Base-by-base conservation (phyloP, 306 rosid species). In the Vigna reflexopilosa region DNA sequence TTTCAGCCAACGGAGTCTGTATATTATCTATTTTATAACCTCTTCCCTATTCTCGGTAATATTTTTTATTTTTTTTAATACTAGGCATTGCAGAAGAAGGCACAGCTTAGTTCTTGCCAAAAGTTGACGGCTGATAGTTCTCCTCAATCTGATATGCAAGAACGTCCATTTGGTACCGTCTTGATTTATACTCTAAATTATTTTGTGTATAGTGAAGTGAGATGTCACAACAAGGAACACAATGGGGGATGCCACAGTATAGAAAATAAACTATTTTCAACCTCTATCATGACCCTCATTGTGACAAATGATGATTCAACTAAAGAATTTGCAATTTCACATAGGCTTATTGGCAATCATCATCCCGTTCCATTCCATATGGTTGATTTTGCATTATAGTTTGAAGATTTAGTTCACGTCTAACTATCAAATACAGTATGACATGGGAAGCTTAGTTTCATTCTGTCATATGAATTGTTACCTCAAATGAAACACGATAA, bases 31-130 rank as follows among this genome's bases (percentile, higher is more conserved):
- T 13, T 54, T 28, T 54, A 16, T 55, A 14, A 13, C 9, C 28
- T 14, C 19, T 44, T 22, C 12, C 20, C 20, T 5, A 30, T 47
- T 20, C 66, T 7, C 40, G 26, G 44, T 30, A 9, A 22, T 64
- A 12, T 64, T 5, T 70, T 67, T 58, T 47, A 0, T 84, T 58
- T 57, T 58, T 49, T 45, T 76, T 59, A 65, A 77, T 77, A 67
- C 65, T 59, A 90, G 92, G 92, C 89, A 57, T 56, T 89, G 59
- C 75, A 83, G 72, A 78, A 84, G 75, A 85, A 81, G 77, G 80
- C 77, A 70, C 81, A 76, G 40, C 85, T 79, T 28, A 66, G 52
- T 52, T 82, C 87, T 36, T 82, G 83, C 79, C 82, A 79, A 63
- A 76, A 80, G 40, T 52, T 72, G 66, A 82, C 79, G 68, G 36